Evolutionary conservation across 306 rosid species (phyloP).

Genomic region (Luffa acutangula): DNA sequence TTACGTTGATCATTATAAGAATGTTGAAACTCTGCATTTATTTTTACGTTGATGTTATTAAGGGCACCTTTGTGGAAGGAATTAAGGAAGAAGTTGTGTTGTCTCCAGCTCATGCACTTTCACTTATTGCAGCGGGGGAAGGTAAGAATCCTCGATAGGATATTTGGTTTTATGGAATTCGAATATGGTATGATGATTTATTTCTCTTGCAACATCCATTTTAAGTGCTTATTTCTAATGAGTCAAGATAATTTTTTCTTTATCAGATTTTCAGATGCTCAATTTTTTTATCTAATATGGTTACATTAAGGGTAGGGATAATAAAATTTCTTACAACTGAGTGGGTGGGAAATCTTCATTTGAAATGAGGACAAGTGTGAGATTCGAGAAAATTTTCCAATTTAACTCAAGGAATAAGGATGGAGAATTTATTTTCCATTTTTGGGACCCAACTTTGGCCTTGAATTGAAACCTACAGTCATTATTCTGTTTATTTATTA

Average conservation of each 20-base stretch:
- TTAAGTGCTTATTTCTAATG: not conserved
- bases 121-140: slow-evolving; percentile 98
- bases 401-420: not conserved
- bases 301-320: not conserved
- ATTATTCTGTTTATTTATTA: not conserved
- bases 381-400: not conserved
- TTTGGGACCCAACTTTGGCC: not conserved
- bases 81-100: slow-evolving; percentile 96
- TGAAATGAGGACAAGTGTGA: not conserved
- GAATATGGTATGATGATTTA: not conserved
- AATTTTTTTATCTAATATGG: not conserved
- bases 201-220: not conserved
- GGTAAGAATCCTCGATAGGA: slow-evolving; percentile 33
- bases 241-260: not conserved
- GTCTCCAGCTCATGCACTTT: slow-evolving; percentile 98
- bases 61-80: slow-evolving; percentile 98
- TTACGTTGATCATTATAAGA: not conserved
- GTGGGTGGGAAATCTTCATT: not conserved
- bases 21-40: not conserved
- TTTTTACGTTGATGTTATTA: slow-evolving; percentile 16
- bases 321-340: not conserved
- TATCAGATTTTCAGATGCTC: not conserved
- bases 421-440: not conserved
- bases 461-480: not conserved
- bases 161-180: not conserved